phyloP scores from a whole-genome alignment of 2,329 filamentous ascomycete genomes.

The Fusarium robinianum region DNA sequence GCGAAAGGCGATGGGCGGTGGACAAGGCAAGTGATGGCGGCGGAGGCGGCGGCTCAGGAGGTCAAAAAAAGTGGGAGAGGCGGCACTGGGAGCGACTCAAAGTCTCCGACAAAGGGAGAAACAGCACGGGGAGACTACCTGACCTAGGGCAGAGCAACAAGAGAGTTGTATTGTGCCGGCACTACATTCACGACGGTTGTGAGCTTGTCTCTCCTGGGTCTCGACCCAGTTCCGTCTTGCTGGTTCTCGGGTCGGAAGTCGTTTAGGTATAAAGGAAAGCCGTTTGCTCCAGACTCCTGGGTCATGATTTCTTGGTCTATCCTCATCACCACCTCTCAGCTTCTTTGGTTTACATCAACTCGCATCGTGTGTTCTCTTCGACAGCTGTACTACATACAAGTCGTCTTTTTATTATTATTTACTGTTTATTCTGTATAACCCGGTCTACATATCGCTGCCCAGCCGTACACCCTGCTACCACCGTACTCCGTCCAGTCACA shows the following conservation, averaged over 20 bases:
- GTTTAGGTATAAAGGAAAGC: slow-evolving; percentile 35
- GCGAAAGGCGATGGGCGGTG: slow-evolving; percentile 20
- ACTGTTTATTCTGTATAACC: too few species aligned
- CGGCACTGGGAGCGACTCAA: slow-evolving; percentile 11
- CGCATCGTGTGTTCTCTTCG: background rate
- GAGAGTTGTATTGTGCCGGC: slow-evolving; percentile 22
- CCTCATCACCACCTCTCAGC: slow-evolving; percentile 8
- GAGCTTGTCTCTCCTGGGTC: slow-evolving; percentile 28
- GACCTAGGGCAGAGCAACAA: slow-evolving; percentile 5
- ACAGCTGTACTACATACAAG: background rate
- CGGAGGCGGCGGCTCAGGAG: slow-evolving; percentile 14
- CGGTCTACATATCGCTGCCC: background rate
- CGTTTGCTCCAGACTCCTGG: slow-evolving; percentile 35
- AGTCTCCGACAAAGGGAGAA: slow-evolving; percentile 24
- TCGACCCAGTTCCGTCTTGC: slow-evolving; percentile 27
- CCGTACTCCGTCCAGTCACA: too few species aligned
- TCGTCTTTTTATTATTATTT: too few species aligned
- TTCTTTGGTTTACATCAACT: slow-evolving; percentile 1
- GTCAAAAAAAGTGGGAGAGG: slow-evolving; percentile 16
- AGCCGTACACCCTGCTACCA: too few species aligned
- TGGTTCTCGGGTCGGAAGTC: slow-evolving; percentile 25
- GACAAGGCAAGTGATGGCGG: slow-evolving; percentile 17
- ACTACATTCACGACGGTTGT: slow-evolving; percentile 27
- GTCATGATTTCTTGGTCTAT: slow-evolving; percentile 16
- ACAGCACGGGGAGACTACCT: background rate